Base-by-base conservation (phyloP, 345 rosid genomes). In the Passiflora organensis region DNA sequence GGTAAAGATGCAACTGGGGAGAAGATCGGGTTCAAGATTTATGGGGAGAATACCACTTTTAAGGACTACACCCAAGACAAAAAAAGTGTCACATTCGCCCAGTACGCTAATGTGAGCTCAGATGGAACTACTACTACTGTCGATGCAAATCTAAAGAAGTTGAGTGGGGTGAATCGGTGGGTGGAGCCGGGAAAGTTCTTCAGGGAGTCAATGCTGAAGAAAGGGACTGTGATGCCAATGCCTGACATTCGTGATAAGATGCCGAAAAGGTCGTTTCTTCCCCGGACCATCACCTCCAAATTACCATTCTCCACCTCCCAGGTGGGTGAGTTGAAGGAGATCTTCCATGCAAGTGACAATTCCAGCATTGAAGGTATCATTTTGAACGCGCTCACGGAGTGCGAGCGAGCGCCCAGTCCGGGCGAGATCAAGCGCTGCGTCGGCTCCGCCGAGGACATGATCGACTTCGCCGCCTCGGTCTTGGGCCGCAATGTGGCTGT, bases 211-310 rank as follows among this genome's bases (percentile, higher is more conserved):
- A 72, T 66, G 78, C 56, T 91, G n/a, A 86, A 78, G 64, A 63
- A 66, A 59, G 96, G 98, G 48, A 75, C 71, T 0, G 52, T 64
- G 9, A 82, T 88, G 85, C 84, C 83, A 32, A 79, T 91, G 95
- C 95, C 98, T 1, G 96, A 91, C 71, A 84, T 91, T 41, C 59
- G 19, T 13, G 98, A 91, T 75, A 86, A 79, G 69, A 86, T 88
- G 98, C 98, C 98, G 12, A 53, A 64, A 65, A 86, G 98, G 80
- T 79, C 96, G 39, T 85, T 91, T 83, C 67, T 87, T 55, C 96
- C 97, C 68, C 89, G 89, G 3, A 53, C 68, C 1, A 82, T 91
- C n/a, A 23, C 64, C 3, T 76, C 86, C 0, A 82, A 83, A 41
- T 44, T 87, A 49, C 95, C 96, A 0, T 80, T 87, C 51, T 78